A percentile compares a stretch with the other conserved stretches of the same genome.
Evolutionary conservation across 805 yeast genomes (phyloP).

Genomic region (Candida odintsovae): DNA sequence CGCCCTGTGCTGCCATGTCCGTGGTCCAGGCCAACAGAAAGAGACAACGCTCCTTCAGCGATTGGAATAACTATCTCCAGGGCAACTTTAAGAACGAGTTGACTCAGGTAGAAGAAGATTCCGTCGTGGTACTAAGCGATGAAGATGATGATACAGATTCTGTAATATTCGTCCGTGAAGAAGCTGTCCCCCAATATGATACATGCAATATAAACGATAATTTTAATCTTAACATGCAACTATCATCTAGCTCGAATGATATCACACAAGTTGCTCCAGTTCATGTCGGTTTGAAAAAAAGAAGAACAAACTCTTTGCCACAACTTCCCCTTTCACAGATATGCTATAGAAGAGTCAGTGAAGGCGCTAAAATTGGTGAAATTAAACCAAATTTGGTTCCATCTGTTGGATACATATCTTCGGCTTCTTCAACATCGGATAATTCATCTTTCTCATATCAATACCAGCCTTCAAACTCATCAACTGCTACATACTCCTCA

Average conservation of each 20-base stretch:
- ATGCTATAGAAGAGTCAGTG: slow-evolving; percentile 32
- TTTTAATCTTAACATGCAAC: slow-evolving; percentile 12
- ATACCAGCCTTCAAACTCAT: slow-evolving; percentile 1
- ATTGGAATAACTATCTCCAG: slow-evolving; percentile 22
- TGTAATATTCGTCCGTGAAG: not conserved
- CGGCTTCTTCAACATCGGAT: slow-evolving; percentile 1
- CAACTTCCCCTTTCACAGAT: slow-evolving; percentile 46
- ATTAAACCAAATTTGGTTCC: slow-evolving; percentile 29
- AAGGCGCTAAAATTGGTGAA: slow-evolving; percentile 35
- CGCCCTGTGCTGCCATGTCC: slow-evolving; percentile 7
- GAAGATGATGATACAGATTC: slow-evolving; percentile 9
- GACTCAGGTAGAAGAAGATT: slow-evolving; percentile 7
- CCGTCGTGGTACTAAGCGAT: slow-evolving; percentile 1
- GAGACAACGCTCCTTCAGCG: slow-evolving; percentile 32
- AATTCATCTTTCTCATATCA: slow-evolving; percentile 7
- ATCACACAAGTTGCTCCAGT: slow-evolving; percentile 7
- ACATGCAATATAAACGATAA: slow-evolving; percentile 5
- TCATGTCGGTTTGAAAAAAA: slow-evolving; percentile 32
- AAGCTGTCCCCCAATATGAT: not conserved
- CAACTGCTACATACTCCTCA: slow-evolving; percentile 5
- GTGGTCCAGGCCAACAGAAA: slow-evolving; percentile 28
- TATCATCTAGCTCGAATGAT: not conserved
- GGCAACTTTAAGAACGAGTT: slow-evolving; percentile 11
- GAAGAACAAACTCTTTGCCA: slow-evolving; percentile 48
- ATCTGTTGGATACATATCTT: not conserved